Evolutionary conservation across 1,284 basidiomycete species (phyloP), one percentile per base, ranked within the genome.

Genomic region (Sanghuangporus sanghuang): DNA sequence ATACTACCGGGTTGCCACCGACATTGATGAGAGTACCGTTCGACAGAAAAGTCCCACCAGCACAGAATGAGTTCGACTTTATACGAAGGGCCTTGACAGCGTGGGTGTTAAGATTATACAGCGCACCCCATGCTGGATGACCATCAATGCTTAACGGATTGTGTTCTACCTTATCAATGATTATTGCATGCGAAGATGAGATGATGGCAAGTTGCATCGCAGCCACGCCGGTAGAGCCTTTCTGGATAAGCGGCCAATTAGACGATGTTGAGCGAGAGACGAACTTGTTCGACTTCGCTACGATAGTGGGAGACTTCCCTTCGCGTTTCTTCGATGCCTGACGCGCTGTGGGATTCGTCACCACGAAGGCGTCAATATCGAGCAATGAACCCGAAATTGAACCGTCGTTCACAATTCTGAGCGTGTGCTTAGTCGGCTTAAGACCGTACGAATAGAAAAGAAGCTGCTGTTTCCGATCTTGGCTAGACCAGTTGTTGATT

Each of bases 61-160:
- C 92, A 71, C 92, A 95, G 76, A 94, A 95, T n/a, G 90, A 93
- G 72, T 95, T 93, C 0, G 90, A 92, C 68, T 83, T 74, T 73
- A 92, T 79, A 44, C 78, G 71, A 27, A 95, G 77, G 46, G 92
- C 84, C 44, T 78, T 82, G 60, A 91, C 78, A 2, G 80, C 78
- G 67, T 88, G 80, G 1, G 84, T 85, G 36, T 84, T 72, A 63
- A 92, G 75, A 72, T 92, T 84, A 73, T 87, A 93, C 21, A 92
- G 71, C 1, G 85, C 84, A 0, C 81, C 89, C 92, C 92, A 94
- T 3, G 91, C 90, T 14, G 90, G 87, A 69, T 89, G 88, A 1
- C 87, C 86, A 64, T 83, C 76, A 70, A 90, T 78, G 0, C 83
- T 81, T 50, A 93, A 77, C 8, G 89, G 87, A 70, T 94, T 94